Conservation (phyloP, 2,329 filamentous ascomycete genomes). For the Arthrinium phaeospermum region DNA sequence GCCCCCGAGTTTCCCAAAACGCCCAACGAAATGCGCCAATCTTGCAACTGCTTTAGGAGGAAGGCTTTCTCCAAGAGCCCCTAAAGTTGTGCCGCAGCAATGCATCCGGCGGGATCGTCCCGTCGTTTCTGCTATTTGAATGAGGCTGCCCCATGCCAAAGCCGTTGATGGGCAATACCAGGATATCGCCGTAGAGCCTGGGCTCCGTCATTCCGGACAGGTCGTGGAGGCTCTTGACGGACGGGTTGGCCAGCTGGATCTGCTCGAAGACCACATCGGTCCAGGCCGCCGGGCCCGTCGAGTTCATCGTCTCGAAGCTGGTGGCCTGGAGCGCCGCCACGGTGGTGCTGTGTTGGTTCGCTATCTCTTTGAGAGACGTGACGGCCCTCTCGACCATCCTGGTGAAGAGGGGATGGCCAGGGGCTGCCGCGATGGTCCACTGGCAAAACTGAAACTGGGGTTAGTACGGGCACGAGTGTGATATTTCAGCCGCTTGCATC, state of each 20-base stretch:
- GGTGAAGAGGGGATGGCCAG: conserved; percentile 19
- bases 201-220: conserved; percentile 21
- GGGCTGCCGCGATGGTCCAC: conserved; percentile 24
- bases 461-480: neutral
- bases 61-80: conserved; percentile 32
- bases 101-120: neutral
- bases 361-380: neutral
- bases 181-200: conserved; percentile 21
- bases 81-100: conserved; percentile 15
- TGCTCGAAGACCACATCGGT: conserved; percentile 21
- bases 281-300: conserved; percentile 23
- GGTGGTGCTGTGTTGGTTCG: neutral
- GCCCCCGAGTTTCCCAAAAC: neutral
- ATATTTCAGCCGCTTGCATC: neutral
- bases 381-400: conserved; percentile 19
- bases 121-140: conserved; percentile 12
- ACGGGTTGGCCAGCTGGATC: conserved; percentile 17
- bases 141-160: conserved; percentile 19
- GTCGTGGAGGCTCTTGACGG: conserved; percentile 1
- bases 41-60: neutral
- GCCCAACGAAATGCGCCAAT: neutral
- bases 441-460: conserved; percentile 22
- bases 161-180: conserved; percentile 20
- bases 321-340: conserved; percentile 1
- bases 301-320: conserved; percentile 22